A percentile compares a stretch with the other conserved stretches of the same genome.
phyloP scores from a whole-genome alignment of 352 stramenopile genomes.

The Thraustochytrium sp. region DNA sequence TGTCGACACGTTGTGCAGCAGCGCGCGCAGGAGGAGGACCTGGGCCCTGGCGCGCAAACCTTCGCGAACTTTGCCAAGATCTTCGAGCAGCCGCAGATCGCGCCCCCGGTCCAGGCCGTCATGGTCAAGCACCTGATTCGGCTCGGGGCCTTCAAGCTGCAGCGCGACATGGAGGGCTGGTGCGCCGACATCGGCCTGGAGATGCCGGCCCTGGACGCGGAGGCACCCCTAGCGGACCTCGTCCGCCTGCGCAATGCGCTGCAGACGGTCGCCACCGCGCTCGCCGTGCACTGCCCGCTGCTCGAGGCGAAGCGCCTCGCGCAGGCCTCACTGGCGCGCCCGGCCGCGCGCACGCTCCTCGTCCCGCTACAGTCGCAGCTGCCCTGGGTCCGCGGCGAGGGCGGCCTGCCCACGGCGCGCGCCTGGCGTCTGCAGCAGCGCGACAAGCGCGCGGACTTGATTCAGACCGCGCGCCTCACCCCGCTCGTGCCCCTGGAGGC shows the following conservation, averaged over 20 bases:
- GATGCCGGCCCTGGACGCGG: not conserved
- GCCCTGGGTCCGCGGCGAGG: not conserved
- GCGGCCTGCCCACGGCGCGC: not conserved
- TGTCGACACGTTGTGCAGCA: not conserved
- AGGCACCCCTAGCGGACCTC: not conserved
- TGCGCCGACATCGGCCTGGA: not conserved
- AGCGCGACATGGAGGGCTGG: slow-evolving; percentile 1
- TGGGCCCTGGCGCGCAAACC: not conserved
- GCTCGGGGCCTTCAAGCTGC: not conserved
- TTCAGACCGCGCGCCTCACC: not conserved
- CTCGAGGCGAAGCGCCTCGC: not conserved
- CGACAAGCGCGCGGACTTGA: not conserved
- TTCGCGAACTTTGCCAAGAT: not conserved
- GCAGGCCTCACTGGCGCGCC: not conserved
- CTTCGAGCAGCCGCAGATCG: not conserved
- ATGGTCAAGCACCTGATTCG: not conserved
- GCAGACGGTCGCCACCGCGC: not conserved
- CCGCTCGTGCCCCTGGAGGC: not conserved
- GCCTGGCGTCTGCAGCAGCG: not conserved
- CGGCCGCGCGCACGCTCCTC: not conserved
- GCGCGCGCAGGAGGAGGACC: not conserved
- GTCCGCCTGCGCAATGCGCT: not conserved
- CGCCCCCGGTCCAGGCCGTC: not conserved
- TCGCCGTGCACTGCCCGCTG: not conserved
- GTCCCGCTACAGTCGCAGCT: not conserved